Percentiles rank a stretch among this genome's conserved stretches.
Evolutionary conservation across 305 asterid species (phyloP).

Genomic region (Petunia hybrid): DNA sequence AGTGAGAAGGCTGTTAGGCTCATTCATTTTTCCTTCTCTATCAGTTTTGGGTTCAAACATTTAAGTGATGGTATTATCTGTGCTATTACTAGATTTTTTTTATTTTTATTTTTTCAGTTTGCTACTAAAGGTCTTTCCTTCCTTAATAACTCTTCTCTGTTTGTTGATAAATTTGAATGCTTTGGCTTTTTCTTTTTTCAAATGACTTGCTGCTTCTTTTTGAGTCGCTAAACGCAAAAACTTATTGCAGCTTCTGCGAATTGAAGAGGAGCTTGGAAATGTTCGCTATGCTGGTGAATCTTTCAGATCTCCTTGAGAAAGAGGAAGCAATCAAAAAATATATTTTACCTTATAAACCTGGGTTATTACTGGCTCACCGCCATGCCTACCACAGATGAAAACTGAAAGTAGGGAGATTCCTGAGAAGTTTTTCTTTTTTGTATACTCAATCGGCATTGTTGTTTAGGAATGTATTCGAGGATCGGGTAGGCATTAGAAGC

Average conservation of each 20-base stretch:
- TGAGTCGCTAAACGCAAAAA: background rate
- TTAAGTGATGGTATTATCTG: background rate
- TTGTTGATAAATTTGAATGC: background rate
- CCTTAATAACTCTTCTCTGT: background rate
- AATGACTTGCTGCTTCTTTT: slow-evolving; percentile 1
- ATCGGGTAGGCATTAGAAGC: slow-evolving; percentile 20
- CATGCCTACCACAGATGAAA: background rate
- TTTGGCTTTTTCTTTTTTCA: background rate
- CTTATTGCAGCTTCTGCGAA: slow-evolving; percentile 80
- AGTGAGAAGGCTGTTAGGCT: too few relatives aligned
- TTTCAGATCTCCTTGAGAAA: slow-evolving; percentile 76
- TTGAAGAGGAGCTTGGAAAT: slow-evolving; percentile 92
- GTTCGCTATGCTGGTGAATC: slow-evolving; percentile 97
- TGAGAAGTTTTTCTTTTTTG: background rate
- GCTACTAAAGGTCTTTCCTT: too few relatives aligned
- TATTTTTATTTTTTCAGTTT: too few relatives aligned
- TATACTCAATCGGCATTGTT: background rate
- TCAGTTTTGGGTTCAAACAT: background rate
- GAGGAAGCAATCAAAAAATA: background rate
- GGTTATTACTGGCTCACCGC: background rate
- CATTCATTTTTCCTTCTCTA: background rate
- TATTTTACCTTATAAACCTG: too few relatives aligned
- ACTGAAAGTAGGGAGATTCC: slow-evolving; percentile 3
- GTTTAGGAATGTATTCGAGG: background rate
- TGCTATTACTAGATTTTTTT: background rate